Conservation (phyloP, 805 yeast genomes). For the Maudiozyma bulderi region DNA sequence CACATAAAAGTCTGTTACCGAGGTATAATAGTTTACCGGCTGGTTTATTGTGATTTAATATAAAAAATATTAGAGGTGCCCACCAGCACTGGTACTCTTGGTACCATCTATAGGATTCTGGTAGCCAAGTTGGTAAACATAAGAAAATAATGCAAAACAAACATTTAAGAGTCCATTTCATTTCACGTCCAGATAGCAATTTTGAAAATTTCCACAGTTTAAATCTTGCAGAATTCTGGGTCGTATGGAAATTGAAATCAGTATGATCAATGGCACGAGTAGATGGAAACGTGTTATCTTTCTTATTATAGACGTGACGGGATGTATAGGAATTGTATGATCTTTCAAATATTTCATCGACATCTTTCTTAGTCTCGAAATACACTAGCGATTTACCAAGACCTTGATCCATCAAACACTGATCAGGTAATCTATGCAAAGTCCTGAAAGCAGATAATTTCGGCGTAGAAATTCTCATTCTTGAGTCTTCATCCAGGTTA, state of each 20-base stretch:
- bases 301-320: conserved; percentile 20
- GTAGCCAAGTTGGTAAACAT: conserved; percentile 37
- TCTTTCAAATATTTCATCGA: conserved; percentile 37
- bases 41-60: conserved; percentile 34
- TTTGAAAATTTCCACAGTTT: conserved; percentile 32
- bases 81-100: conserved; percentile 35
- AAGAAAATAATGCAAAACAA: conserved; percentile 31
- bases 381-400: conserved; percentile 36
- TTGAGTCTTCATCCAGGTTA: conserved; percentile 16
- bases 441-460: conserved; percentile 35
- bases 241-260: conserved; percentile 35
- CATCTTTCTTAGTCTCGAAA: conserved; percentile 35
- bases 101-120: conserved; percentile 35
- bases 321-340: conserved; percentile 39
- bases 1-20: conserved; percentile 27
- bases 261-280: conserved; percentile 33
- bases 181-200: conserved; percentile 29
- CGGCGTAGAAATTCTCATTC: conserved; percentile 31
- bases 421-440: conserved; percentile 33
- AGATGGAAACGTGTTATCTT: conserved; percentile 2
- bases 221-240: conserved; percentile 29
- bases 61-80: conserved; percentile 32
- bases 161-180: conserved; percentile 37
- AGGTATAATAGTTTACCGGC: conserved; percentile 31
- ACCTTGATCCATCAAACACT: conserved; percentile 39